phyloP scores from a whole-genome alignment of 1,284 basidiomycete genomes.

The Boletus semigastroideus region DNA sequence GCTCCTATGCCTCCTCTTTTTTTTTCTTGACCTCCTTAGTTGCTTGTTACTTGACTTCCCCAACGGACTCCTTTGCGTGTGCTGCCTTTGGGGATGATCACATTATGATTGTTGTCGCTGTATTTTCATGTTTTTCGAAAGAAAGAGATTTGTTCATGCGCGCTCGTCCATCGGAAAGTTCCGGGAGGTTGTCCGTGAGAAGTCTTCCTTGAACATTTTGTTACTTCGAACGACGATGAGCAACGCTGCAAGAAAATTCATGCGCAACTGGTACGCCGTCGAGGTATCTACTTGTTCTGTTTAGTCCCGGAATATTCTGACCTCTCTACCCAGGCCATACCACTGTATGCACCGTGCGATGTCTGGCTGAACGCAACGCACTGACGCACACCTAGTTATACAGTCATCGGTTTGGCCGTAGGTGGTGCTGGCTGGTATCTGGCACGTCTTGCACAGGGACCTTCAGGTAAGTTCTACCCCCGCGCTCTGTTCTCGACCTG shows the following conservation, averaged over 20 bases:
- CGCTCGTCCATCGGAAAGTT: constrained; percentile 18
- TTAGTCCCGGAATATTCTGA: constrained; percentile 2
- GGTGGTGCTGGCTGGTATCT: constrained; percentile 73
- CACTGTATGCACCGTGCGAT: constrained; percentile 56
- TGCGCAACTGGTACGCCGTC: constrained; percentile 81
- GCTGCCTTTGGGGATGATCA: constrained; percentile 11
- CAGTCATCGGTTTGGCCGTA: constrained; percentile 65
- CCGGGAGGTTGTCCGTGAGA: constrained; percentile 26
- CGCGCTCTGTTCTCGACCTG: constrained; percentile 3
- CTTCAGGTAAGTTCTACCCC: constrained; percentile 50
- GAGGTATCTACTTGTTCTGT: constrained; percentile 53
- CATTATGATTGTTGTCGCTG: constrained; percentile 31
- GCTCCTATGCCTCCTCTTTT: constrained; percentile 19
- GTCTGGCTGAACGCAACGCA: constrained; percentile 4
- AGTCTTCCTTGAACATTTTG: neutral
- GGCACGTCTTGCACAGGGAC: constrained; percentile 66
- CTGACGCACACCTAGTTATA: constrained; percentile 50
- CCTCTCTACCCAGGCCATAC: constrained; percentile 58
- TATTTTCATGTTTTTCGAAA: constrained; percentile 18
- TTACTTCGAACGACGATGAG: constrained; percentile 24
- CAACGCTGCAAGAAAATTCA: constrained; percentile 37
- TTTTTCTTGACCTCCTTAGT: constrained; percentile 3
- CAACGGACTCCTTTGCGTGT: no score
- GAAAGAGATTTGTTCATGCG: constrained; percentile 1
- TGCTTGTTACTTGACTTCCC: constrained; percentile 17